Base-by-base conservation (phyloP, 345 rosid species). In the Pistacia integerrima region DNA sequence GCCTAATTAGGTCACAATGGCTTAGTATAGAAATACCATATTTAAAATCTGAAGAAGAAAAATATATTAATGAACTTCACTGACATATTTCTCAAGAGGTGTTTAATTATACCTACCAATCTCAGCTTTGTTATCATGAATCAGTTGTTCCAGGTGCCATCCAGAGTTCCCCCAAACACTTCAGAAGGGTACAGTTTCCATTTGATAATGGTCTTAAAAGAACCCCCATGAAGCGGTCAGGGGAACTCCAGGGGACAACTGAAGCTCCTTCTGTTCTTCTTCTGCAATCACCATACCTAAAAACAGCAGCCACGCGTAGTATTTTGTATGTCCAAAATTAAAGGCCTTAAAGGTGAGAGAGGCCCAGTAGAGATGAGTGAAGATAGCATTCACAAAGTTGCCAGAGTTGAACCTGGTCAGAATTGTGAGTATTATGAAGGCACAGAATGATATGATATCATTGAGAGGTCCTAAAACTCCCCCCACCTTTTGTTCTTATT, bases 141-240 rank as follows among this genome's bases (percentile, higher is more conserved):
- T 51, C 25, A 8, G 25, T 36, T 36, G 35, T 54, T 18, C 51
- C 78, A 83, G 56, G 30, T 69, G 78, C 9, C 74, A 72, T 64
- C 84, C 78, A 72, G 78, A 83, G 82, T 78, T 81, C 84, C 87
- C 77, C 84, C 87, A 81, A 81, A 78, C 87, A 84, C 84, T 84
- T 84, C 81, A 84, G 75, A 70, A 70, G 74, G 77, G 36, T 56
- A 44, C 8, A 25, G 9, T n/a, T 28, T 36, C 41, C 41, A 36
- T 36, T 36, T 36, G 41, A 36, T 13, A n/a, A 56, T 70, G 51
- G 17, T 30, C 30, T 22, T 10, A 35, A 11, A 20, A 18, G 35
- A 64, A 28, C 71, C 79, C 25, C 25, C 25, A 25, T 25, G 25
- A 25, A 25, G 25, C 25, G 25, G 25, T 25, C 25, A 25, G 0